These are phyloP conservation scores for Claviceps fusiformis DNA, from an alignment of 2,329 filamentous ascomycete genomes.

Conservation along the genomic window DNA sequence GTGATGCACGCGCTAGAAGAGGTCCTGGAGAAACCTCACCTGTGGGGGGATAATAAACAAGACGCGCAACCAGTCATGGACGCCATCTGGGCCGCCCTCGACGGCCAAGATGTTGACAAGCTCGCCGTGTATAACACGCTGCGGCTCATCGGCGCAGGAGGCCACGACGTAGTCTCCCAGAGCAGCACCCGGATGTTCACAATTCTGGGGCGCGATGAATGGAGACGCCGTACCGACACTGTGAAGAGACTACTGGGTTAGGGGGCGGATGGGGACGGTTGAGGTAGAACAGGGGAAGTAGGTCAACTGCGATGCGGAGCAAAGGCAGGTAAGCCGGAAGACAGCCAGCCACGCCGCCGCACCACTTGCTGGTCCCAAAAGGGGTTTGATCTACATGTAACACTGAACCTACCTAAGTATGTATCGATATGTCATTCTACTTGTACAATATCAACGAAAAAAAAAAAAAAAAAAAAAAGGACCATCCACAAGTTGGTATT, in stretches of 20 bases:
- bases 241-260: constrained; percentile 9
- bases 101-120: constrained; percentile 8
- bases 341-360: neutral
- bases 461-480: neutral
- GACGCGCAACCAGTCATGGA: constrained; percentile 9
- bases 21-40: constrained; percentile 8
- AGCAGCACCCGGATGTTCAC: constrained; percentile 17
- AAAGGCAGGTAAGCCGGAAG: neutral
- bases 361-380: no score
- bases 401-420: no score
- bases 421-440: neutral
- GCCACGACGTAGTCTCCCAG: constrained; percentile 15
- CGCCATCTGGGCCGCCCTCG: constrained; percentile 7
- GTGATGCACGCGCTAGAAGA: constrained; percentile 14
- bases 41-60: constrained; percentile 2
- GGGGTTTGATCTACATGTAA: no score
- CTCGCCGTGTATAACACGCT: constrained; percentile 16
- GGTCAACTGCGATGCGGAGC: no score
- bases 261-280: neutral
- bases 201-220: constrained; percentile 23
- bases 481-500: neutral
- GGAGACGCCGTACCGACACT: constrained; percentile 14
- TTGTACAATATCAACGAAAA: neutral
- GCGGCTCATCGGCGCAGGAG: constrained; percentile 19
- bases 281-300: neutral